phyloP scores from a whole-genome alignment of 2,329 filamentous ascomycete species.

The Parastagonospora avenae region DNA sequence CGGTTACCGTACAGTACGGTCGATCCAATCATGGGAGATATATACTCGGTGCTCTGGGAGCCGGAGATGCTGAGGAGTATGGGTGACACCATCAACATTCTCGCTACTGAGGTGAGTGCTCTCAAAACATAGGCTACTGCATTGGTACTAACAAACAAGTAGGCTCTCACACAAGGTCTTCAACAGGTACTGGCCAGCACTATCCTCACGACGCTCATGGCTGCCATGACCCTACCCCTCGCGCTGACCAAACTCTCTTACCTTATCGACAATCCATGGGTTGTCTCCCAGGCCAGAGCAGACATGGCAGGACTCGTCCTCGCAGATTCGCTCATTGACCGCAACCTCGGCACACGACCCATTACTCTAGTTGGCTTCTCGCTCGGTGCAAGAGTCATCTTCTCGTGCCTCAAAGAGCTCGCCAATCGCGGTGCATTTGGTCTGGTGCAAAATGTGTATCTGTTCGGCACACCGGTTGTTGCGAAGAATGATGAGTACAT shows the following conservation, averaged over 20 bases:
- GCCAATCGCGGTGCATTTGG: slow-evolving; percentile 82
- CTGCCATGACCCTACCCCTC: slow-evolving; percentile 87
- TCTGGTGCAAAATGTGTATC: slow-evolving; percentile 90
- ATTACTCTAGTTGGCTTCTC: slow-evolving; percentile 96
- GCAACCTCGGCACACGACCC: slow-evolving; percentile 87
- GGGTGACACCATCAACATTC: slow-evolving; percentile 97
- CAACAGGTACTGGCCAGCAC: slow-evolving; percentile 94
- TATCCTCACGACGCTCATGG: slow-evolving; percentile 87
- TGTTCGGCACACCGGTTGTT: slow-evolving; percentile 91
- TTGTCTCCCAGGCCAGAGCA: slow-evolving; percentile 90
- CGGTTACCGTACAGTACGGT: slow-evolving; percentile 94
- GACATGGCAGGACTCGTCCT: slow-evolving; percentile 88
- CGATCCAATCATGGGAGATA: slow-evolving; percentile 96
- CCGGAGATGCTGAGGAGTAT: slow-evolving; percentile 97
- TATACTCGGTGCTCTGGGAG: slow-evolving; percentile 97
- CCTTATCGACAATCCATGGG: slow-evolving; percentile 98
- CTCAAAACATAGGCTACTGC: slow-evolving; percentile 27
- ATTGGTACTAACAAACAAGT: slow-evolving; percentile 15
- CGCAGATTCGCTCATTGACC: slow-evolving; percentile 89
- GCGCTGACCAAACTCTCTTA: slow-evolving; percentile 93
- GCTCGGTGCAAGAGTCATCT: slow-evolving; percentile 88
- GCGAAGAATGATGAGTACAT: slow-evolving; percentile 90
- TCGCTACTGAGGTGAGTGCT: slow-evolving; percentile 83
- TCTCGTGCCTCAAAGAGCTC: slow-evolving; percentile 86
- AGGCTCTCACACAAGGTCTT: slow-evolving; percentile 93